Evolutionary conservation across 2,329 filamentous ascomycete species (phyloP).

Genomic region (Colletotrichum higginsianum): DNA sequence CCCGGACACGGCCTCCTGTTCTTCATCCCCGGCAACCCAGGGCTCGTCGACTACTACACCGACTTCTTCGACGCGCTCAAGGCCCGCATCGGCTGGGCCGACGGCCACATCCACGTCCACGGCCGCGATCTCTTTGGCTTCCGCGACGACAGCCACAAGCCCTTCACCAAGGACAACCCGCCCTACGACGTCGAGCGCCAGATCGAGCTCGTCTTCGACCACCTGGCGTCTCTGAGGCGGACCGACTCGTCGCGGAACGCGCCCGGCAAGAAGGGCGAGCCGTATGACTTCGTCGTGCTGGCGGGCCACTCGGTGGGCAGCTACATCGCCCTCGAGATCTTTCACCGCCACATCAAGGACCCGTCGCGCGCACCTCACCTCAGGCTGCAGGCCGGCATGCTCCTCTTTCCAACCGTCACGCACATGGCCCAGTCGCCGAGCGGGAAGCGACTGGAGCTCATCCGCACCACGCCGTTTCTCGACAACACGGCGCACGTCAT

Average conservation of each 20-base stretch:
- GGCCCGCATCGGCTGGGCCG: slow-evolving; percentile 37
- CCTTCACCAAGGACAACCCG: slow-evolving; percentile 57
- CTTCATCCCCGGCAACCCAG: slow-evolving; percentile 84
- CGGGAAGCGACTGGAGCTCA: slow-evolving; percentile 66
- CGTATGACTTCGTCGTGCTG: slow-evolving; percentile 73
- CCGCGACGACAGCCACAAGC: slow-evolving; percentile 65
- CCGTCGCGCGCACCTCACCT: slow-evolving; percentile 53
- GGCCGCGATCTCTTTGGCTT: slow-evolving; percentile 74
- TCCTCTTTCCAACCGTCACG: slow-evolving; percentile 83
- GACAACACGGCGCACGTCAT: slow-evolving; percentile 58
- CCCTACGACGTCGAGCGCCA: slow-evolving; percentile 69
- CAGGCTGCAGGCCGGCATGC: slow-evolving; percentile 67
- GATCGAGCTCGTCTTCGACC: slow-evolving; percentile 60
- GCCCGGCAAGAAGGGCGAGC: slow-evolving; percentile 50
- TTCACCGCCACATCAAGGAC: slow-evolving; percentile 67
- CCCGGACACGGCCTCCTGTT: slow-evolving; percentile 69
- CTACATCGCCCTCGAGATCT: slow-evolving; percentile 79
- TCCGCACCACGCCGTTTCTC: slow-evolving; percentile 60
- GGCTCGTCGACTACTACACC: slow-evolving; percentile 80
- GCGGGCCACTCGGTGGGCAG: slow-evolving; percentile 83
- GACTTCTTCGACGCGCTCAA: slow-evolving; percentile 71
- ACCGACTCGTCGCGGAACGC: slow-evolving; percentile 47
- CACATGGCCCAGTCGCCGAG: slow-evolving; percentile 76
- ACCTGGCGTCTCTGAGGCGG: slow-evolving; percentile 52
- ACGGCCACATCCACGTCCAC: slow-evolving; percentile 66